phyloP scores from a whole-genome alignment of 1,284 basidiomycete species.

The Trametes hirsuta region DNA sequence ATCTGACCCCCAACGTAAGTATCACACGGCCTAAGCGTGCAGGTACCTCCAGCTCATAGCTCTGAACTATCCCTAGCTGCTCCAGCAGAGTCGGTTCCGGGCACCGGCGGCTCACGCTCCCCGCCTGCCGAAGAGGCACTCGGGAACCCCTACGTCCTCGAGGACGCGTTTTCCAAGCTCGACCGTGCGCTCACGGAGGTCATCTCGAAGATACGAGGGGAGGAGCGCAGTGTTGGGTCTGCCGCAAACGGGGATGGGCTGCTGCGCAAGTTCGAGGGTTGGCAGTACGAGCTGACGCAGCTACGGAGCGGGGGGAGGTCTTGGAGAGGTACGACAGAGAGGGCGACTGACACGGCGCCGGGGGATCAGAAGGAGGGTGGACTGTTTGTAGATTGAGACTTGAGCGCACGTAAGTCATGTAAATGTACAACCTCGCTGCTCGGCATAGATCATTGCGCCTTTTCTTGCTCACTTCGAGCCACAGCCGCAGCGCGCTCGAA shows the following conservation, averaged over 20 bases:
- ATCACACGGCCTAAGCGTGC: not conserved
- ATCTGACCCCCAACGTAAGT: constrained; percentile 32
- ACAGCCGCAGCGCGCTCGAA: constrained; percentile 27
- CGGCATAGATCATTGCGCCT: not conserved
- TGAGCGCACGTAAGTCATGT: not conserved
- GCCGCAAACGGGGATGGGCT: constrained; percentile 24
- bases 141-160: constrained; percentile 32
- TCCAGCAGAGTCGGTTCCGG: constrained; percentile 30
- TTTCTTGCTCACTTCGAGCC: not conserved
- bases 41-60: not conserved
- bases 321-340: not conserved
- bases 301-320: constrained; percentile 17
- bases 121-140: constrained; percentile 15
- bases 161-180: constrained; percentile 26
- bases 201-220: constrained; percentile 27
- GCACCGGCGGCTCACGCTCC: constrained; percentile 28
- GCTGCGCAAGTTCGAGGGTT: constrained; percentile 29
- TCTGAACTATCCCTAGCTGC: constrained; percentile 23
- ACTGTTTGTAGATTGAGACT: constrained; percentile 28
- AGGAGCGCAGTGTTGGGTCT: constrained; percentile 27
- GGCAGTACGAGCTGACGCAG: constrained; percentile 27
- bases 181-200: constrained; percentile 28
- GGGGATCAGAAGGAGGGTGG: constrained; percentile 27
- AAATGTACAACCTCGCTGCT: not conserved
- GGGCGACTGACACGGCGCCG: not conserved